These are phyloP conservation scores for Zygotorulaspora chibaensis DNA, from an alignment of 805 yeast species.

Conservation along the genomic window DNA sequence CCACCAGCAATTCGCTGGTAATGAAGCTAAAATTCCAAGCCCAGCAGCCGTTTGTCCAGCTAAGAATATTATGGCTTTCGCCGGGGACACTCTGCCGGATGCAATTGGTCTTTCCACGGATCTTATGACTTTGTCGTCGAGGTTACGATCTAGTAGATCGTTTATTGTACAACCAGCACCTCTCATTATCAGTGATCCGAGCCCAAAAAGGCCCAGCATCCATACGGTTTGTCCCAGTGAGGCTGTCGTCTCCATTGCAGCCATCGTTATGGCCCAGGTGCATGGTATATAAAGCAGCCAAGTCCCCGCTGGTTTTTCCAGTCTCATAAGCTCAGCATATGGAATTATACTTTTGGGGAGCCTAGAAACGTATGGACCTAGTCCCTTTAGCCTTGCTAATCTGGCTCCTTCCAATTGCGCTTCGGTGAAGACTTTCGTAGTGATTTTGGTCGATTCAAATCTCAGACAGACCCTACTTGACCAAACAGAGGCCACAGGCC, in stretches of 20 bases:
- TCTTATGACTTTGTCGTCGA: conserved; percentile 82
- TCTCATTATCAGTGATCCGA: conserved; percentile 88
- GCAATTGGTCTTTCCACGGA: conserved; percentile 93
- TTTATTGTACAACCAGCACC: conserved; percentile 98
- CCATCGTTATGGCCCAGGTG: conserved; percentile 90
- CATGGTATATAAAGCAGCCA: conserved; percentile 79
- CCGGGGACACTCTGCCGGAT: conserved; percentile 68
- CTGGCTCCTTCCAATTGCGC: conserved; percentile 39
- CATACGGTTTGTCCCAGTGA: conserved; percentile 57
- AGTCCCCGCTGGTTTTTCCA: conserved; percentile 96
- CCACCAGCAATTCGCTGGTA: conserved; percentile 79
- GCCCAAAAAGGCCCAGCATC: conserved; percentile 66
- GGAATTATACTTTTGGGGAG: conserved; percentile 79
- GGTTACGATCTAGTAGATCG: conserved; percentile 77
- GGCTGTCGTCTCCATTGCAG: conserved; percentile 69
- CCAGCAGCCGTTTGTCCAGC: conserved; percentile 75
- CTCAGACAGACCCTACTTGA: background rate
- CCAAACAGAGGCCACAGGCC: background rate
- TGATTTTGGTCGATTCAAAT: conserved; percentile 7
- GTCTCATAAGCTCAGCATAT: conserved; percentile 84
- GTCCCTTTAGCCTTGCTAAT: conserved; percentile 44
- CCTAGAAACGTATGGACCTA: conserved; percentile 50
- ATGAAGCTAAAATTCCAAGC: conserved; percentile 57
- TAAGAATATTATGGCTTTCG: conserved; percentile 65
- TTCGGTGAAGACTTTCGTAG: conserved; percentile 22